Evolutionary conservation across 306 rosid species (phyloP), one percentile per base, ranked within the genome.

Genomic region (Pachyrhizus erosus): DNA sequence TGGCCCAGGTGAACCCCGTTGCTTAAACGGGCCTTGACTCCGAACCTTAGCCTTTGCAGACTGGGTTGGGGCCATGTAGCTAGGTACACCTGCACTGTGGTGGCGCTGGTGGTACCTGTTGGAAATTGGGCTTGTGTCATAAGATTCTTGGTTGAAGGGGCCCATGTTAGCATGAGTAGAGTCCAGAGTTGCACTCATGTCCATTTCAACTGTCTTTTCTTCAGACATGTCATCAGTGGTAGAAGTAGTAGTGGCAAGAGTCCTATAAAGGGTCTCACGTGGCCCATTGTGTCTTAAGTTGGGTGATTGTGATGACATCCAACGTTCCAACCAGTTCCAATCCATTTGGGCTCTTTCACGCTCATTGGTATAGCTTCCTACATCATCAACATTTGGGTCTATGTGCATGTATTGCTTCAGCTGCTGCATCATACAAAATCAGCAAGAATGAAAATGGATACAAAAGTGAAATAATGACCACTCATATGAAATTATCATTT

Each of bases 21-120:
- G 89, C 88, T 84, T 91, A 7, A 58, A 4, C 1, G 58, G 40
- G 60, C 92, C 91, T 55, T 77, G 94, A 20, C n/a, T 48, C 48
- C 89, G 67, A 11, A 80, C 84, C 90, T 96, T 96, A 83, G 99
- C 99, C 90, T 89, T 93, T 26, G 98, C 96, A n/a, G 97, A 93
- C 20, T 92, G 70, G 34, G 99, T 96, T 2, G 93, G 91, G 33
- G 98, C 92, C 99, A 96, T 96, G 75, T 96, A 96, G 82, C 99
- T 91, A 1, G 97, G 99, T 0, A 87, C 73, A 42, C 84, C 73
- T 7, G 69, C 18, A 37, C 84, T 55, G 24, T 31, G n/a, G 29
- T 5, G 84, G 31, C 83, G 20, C 27, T 77, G 68, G 49, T 84
- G 84, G 29, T 80, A 72, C 18, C 39, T 46, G 9, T 73, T 69